These are phyloP conservation scores for Ogataea sp. DNA, from an alignment of 805 yeast species.

Conservation along the genomic window DNA sequence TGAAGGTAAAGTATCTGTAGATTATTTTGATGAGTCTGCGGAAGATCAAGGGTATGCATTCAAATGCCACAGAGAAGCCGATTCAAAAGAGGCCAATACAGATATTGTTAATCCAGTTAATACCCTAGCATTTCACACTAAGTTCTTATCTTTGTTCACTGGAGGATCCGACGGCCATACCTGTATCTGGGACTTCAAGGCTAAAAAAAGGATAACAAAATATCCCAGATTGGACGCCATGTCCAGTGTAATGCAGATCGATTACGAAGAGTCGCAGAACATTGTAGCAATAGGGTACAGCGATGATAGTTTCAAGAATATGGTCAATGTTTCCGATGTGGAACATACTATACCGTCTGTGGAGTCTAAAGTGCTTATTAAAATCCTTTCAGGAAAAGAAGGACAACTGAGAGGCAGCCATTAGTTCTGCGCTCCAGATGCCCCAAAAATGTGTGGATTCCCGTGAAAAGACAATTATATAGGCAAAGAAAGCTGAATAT, in stretches of 20 bases:
- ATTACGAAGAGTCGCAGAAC: background rate
- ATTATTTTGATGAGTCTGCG: slow-evolving; percentile 39
- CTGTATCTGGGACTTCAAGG: slow-evolving; percentile 24
- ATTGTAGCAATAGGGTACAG: slow-evolving; percentile 31
- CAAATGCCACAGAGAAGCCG: slow-evolving; percentile 58
- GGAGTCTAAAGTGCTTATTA: slow-evolving; percentile 10
- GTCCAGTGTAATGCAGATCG: background rate
- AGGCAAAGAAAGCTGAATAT: too few species aligned
- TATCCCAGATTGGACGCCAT: slow-evolving; percentile 23
- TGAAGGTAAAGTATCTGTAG: slow-evolving; percentile 79
- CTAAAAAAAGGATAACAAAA: slow-evolving; percentile 22
- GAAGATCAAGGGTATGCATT: slow-evolving; percentile 58
- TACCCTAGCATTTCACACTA: slow-evolving; percentile 37
- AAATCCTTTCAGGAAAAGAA: background rate
- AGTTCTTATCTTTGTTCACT: slow-evolving; percentile 34
- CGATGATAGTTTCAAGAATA: slow-evolving; percentile 33
- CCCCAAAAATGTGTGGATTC: too few species aligned
- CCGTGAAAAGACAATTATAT: too few species aligned
- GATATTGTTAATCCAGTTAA: slow-evolving; percentile 32
- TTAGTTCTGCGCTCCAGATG: too few species aligned
- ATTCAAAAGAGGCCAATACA: slow-evolving; percentile 27
- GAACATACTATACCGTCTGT: slow-evolving; percentile 10
- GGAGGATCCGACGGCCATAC: slow-evolving; percentile 22
- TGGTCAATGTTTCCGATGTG: slow-evolving; percentile 11
- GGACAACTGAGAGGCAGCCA: background rate